Conservation (phyloP, 169 alveolate genomes). For the Cyclospora cayetanensis region DNA sequence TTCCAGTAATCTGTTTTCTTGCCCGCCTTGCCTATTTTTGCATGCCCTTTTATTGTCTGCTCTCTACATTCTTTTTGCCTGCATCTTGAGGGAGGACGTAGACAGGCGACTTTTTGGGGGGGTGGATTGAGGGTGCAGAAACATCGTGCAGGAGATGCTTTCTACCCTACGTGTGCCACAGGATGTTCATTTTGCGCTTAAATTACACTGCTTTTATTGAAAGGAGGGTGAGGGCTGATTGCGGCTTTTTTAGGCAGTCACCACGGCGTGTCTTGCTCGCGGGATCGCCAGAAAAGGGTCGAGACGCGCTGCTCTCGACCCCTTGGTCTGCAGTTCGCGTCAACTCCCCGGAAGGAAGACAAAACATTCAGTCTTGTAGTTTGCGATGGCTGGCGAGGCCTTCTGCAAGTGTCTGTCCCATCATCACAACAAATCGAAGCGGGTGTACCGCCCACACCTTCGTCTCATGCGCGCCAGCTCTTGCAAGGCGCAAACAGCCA, state of each 20-base stretch:
- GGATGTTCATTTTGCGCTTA: too few relatives aligned
- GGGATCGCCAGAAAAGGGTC: neutral
- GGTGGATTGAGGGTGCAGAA: too few relatives aligned
- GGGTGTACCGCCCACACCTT: neutral
- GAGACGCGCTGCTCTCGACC: conserved; percentile 9
- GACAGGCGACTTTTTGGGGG: too few relatives aligned
- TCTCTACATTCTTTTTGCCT: neutral
- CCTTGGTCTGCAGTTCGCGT: conserved; percentile 1
- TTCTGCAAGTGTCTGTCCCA: neutral
- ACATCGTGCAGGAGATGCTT: too few relatives aligned
- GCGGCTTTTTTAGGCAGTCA: neutral
- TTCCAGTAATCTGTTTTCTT: neutral
- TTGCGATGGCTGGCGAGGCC: conserved; percentile 42
- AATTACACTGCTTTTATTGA: too few relatives aligned
- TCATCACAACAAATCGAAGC: neutral
- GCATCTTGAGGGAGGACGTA: too few relatives aligned
- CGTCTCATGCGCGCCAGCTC: neutral
- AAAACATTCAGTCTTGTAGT: neutral
- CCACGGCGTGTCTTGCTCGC: neutral
- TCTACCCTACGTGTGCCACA: too few relatives aligned
- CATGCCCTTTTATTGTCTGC: neutral
- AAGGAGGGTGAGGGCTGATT: too few relatives aligned
- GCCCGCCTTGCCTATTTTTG: neutral
- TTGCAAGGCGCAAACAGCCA: neutral
- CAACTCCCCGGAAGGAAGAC: neutral